A percentile compares a stretch with the other conserved stretches of the same genome.
Conservation (phyloP, 225 moss, liverwort and hornwort genomes). For the Bryum argenteum region DNA sequence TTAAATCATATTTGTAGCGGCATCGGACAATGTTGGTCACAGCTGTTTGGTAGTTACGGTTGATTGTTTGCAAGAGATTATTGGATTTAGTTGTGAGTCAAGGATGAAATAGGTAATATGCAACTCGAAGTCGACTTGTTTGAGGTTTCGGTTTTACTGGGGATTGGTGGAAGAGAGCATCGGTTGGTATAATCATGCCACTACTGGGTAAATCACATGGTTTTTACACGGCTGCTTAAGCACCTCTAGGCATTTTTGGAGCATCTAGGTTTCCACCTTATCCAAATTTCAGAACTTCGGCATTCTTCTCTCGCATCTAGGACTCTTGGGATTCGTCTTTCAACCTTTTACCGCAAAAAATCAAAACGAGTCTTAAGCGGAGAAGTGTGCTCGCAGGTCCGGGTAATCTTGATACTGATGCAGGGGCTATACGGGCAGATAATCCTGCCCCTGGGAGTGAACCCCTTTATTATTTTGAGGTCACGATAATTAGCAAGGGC, state of each 20-base stretch:
- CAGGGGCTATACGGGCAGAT: constrained; percentile 40
- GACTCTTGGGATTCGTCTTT: constrained; percentile 10
- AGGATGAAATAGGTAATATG: neutral
- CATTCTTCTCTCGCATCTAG: constrained; percentile 4
- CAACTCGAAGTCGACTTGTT: neutral
- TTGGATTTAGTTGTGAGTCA: neutral
- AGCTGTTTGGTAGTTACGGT: neutral
- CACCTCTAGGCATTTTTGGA: constrained; percentile 1
- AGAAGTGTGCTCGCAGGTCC: constrained; percentile 35
- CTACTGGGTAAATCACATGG: neutral
- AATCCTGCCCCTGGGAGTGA: constrained; percentile 40
- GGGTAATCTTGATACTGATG: constrained; percentile 33
- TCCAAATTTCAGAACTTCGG: neutral
- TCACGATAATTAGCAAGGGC: constrained; percentile 39
- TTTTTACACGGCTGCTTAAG: neutral
- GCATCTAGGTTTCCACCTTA: constrained; percentile 1
- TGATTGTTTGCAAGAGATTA: neutral
- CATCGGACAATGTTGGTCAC: neutral
- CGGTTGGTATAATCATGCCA: neutral
- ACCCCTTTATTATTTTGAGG: constrained; percentile 41
- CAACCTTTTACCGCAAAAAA: constrained; percentile 1
- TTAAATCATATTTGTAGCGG: neutral
- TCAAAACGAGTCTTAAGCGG: constrained; percentile 19
- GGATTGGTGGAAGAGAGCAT: neutral
- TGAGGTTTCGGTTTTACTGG: neutral